Base-by-base conservation (phyloP, 2,329 filamentous ascomycete species). In the Botryotinia convoluta region DNA sequence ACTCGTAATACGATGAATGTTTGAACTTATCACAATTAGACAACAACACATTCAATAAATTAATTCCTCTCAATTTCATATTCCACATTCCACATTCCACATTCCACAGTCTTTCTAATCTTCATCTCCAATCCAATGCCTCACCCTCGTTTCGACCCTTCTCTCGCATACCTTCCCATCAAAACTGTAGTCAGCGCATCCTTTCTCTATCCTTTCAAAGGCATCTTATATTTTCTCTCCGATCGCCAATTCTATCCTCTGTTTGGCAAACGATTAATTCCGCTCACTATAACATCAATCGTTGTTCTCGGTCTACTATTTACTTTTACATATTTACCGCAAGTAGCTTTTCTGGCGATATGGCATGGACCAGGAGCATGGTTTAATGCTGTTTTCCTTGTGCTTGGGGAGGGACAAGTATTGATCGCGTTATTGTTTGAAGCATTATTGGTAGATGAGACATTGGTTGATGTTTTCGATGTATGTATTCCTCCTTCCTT, bases 281-380 rank as follows among this genome's bases (percentile, higher is more conserved):
- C 95, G 0, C 87, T 97, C 42, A 88, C 93, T 4, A 84, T 98
- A 22, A 91, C 98, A 20, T 97, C 95, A 0, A 84, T 91, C 22
- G 89, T 96, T 72, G 92, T 98, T 22, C 93, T 97, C 75, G 84
- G 91, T n/a, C 85, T 97, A 32, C 89, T 98, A 32, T 98, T 98
- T 82, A 86, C 93, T 20, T 97, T 96, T 82, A 87, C 93, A 0
- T 98, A 97, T 78, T 84, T 98, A 4, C 95, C 95, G 0, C 93
- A 98, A 81, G 94, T 94, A 72, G 93, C 93, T 1, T 93, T 99
- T 79, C 87, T 99, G 35, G 91, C 92, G 26, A 89, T 98, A 77
- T 98, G 98, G 81, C 95, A 98, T 79, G 92, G 92, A 35, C 88
- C 90, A 74, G 91, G 91, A 44, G 96, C 96, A n/a, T 97, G 94